Base-by-base conservation (phyloP, 1,139 yeast species). In the Torulaspora globosa region DNA sequence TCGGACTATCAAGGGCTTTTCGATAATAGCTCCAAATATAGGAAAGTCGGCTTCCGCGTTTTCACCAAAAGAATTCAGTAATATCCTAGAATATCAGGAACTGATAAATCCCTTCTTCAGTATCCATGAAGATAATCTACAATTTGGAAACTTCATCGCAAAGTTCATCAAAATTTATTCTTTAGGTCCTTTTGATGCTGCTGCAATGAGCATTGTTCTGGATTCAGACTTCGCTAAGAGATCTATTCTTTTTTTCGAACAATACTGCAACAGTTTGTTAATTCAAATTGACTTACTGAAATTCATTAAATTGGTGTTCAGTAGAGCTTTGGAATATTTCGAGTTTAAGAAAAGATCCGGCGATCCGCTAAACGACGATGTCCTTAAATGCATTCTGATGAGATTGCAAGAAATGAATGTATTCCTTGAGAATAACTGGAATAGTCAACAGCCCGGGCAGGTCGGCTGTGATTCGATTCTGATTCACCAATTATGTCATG, bases 261-360 rank as follows among this genome's bases (percentile, higher is more conserved):
- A 57, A n/a, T 64, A 62, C 41, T 56, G 57, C 33, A 60, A 60
- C 27, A 61, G 67, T 41, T 42, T 63, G 14, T 47, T 65, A 21
- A 58, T 64, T 12, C 68, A 65, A 47, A 63, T 65, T 36, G 68
- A 65, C 33, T 44, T 65, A 23, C 48, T 65, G 37, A 64, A 65
- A 41, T 60, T 63, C 16, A 43, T 64, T 14, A 65, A 63, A 42
- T 36, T 58, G 3, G 44, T 59, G 1, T 55, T 61, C 21, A 44
- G 53, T 4, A 50, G 55, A 21, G 52, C 58, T 6, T 38, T 55
- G 12, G 53, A 53, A 21, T 50, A 35, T 31, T 32, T 43, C 5
- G 15, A 41, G n/a, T 29, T n/a, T 5, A 36, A 26, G 12, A 31
- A 8, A 10, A 31, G 26, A 19, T 23, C 41, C n/a, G 36, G 10